Evolutionary conservation across 2,329 filamentous ascomycete species (phyloP).

Genomic region (Calonectria naviculata): DNA sequence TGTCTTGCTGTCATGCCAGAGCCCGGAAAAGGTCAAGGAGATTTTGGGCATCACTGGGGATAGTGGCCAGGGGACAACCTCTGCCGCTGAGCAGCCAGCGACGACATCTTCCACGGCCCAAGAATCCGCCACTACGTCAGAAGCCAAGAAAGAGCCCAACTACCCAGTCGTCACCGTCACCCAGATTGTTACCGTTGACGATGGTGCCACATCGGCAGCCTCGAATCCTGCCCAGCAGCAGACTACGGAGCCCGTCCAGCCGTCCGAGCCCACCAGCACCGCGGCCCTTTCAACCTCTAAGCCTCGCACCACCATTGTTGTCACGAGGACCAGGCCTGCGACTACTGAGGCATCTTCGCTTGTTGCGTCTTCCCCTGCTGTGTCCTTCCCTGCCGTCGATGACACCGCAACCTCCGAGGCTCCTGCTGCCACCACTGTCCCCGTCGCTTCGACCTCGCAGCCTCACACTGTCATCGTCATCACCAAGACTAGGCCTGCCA

Average conservation of each 20-base stretch:
- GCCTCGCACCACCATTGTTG: background rate
- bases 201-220: constrained; percentile 22
- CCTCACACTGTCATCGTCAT: background rate
- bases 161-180: constrained; percentile 44
- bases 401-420: background rate
- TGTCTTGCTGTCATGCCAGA: constrained; percentile 61
- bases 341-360: background rate
- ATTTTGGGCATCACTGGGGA: constrained; percentile 51
- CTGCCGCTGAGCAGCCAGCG: constrained; percentile 18
- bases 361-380: too few species aligned
- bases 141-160: constrained; percentile 22
- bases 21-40: constrained; percentile 50
- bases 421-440: background rate
- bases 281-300: background rate
- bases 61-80: constrained; percentile 9
- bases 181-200: constrained; percentile 43
- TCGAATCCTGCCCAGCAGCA: constrained; percentile 2
- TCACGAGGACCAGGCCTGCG: constrained; percentile 18
- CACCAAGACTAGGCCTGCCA: background rate
- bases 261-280: background rate
- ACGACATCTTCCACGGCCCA: constrained; percentile 27
- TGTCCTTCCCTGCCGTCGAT: background rate
- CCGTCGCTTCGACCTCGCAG: background rate
- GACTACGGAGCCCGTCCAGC: constrained; percentile 5
- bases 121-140: constrained; percentile 25